A percentile compares a stretch with the other conserved stretches of the same genome.
phyloP scores from a whole-genome alignment of 1,139 yeast species.

The Blastobotrys arbuscula region DNA sequence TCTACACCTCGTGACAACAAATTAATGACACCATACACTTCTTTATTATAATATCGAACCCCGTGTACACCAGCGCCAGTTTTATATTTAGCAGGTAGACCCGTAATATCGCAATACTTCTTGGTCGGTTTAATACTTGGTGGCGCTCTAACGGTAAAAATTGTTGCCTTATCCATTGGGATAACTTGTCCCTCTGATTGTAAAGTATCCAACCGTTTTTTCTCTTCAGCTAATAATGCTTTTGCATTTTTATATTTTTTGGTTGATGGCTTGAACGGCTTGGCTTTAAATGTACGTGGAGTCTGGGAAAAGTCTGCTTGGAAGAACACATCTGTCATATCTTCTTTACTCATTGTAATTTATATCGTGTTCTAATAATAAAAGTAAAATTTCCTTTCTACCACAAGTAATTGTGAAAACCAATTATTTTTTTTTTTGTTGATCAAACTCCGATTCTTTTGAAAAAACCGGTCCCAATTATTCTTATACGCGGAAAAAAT shows the following conservation, averaged over 20 bases:
- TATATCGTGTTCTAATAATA: too few species aligned
- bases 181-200: background rate
- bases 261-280: slow-evolving; percentile 31
- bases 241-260: slow-evolving; percentile 66
- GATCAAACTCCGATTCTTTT: too few species aligned
- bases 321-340: slow-evolving; percentile 2
- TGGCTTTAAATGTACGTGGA: slow-evolving; percentile 48
- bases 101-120: slow-evolving; percentile 92
- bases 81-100: slow-evolving; percentile 71
- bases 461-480: too few species aligned
- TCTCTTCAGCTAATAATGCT: slow-evolving; percentile 75
- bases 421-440: too few species aligned
- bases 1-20: slow-evolving; percentile 87
- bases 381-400: too few species aligned
- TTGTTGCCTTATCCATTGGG: slow-evolving; percentile 30
- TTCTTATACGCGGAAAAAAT: too few species aligned
- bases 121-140: slow-evolving; percentile 79
- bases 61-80: slow-evolving; percentile 58
- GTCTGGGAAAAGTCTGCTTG: slow-evolving; percentile 26
- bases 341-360: background rate
- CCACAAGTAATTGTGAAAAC: too few species aligned
- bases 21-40: slow-evolving; percentile 73
- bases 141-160: slow-evolving; percentile 62
- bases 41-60: slow-evolving; percentile 74
- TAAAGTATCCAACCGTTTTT: slow-evolving; percentile 43